Base-by-base conservation (phyloP, 2,329 filamentous ascomycete genomes). In the Aspergillus fijiensis region DNA sequence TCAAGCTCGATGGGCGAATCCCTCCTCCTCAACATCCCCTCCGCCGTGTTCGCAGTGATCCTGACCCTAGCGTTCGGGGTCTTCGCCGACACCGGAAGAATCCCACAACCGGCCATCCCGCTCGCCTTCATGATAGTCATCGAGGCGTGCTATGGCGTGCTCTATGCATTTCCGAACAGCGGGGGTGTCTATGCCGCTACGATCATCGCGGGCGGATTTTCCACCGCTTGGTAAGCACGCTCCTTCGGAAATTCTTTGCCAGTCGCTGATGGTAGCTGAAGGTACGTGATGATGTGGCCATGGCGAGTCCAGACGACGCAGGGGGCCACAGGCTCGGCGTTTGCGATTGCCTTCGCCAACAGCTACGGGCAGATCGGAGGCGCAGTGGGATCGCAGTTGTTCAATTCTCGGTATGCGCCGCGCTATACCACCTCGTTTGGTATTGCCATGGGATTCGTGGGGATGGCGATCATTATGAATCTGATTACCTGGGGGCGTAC, bases 281-380 rank as follows among this genome's bases (percentile, higher is more conserved):
- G 27, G 55, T 58, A 60, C 29, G 19, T 51, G 11, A 60, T 62
- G 57, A 62, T 62, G 60, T 62, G 60, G 60, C 52, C 60, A 5
- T 62, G 60, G 60, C 57, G 60, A 2, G 57, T 59, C 1, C 60
- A 62, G 31, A 62, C 60, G 3, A 59, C 57, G 2, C 31, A 59
- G 23, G 60, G 60, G 2, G 60, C 60, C 5, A 62, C 60, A 2
- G 60, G 60, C 2, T 62, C 60, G 1, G 60, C 60, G 1, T 62
- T 62, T 35, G 64, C 64, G 12, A 66, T 65, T 27, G 64, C 61
- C 14, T 66, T 66, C 56, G 64, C 59, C 5, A 66, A 65, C 25
- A 66, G 63, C 19, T 66, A 66, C 39, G 64, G 64, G 2, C 64
- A 66, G n/a, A 63, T 65, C 25, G 64, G 63, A 25, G 63, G 63